Base-by-base conservation (phyloP, 2,329 filamentous ascomycete genomes). In the Aspergillus sojae region DNA sequence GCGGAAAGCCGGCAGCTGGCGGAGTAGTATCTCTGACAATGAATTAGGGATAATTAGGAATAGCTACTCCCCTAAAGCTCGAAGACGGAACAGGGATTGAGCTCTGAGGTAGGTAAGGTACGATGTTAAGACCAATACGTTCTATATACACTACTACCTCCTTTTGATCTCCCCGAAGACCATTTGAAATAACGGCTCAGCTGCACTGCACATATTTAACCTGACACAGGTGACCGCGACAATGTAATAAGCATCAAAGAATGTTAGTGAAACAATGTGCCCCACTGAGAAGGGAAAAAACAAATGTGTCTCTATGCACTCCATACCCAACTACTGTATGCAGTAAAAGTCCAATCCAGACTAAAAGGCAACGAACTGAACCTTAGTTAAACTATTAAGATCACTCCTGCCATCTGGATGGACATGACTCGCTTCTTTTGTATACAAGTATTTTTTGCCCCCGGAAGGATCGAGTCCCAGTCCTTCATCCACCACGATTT, bases 181-280 rank as follows among this genome's bases (percentile, higher is more conserved):
- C 14, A 39, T 55, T 39, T 55, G 32, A 34, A 34, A 26, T 55
- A 55, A 55, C 32, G 32, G 52, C 23, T 23, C 34, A 55, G 32
- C 52, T 39, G 52, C 52, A 19, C 52, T 39, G 52, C 52, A 19
- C 52, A 26, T 39, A 55, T 39, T 55, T 39, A 39, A 55, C 23
- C 52, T 39, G 52, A 55, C 32, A 55, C 52, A 39, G 52, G 23
- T 55, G 32, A 26, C 19, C 30, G 21, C 32, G 52, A 39, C 32
- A 55, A 55, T 55, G 52, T 39, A 39, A 39, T 39, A 55, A 55
- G 52, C 52, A 55, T 39, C 52, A 55, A 55, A 55, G 34, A 55
- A 41, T 55, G n/a, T 26, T 14, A 19, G 52, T 55, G 34, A 55
- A 39, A 55, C 32, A n/a, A 55, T 1, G 28, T n/a, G 52, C 52